A percentile compares a stretch with the other conserved stretches of the same genome.
These are phyloP conservation scores for Tieghemostelium lacteum DNA, from an alignment of 78 protist genomes.

Conservation along the genomic window DNA sequence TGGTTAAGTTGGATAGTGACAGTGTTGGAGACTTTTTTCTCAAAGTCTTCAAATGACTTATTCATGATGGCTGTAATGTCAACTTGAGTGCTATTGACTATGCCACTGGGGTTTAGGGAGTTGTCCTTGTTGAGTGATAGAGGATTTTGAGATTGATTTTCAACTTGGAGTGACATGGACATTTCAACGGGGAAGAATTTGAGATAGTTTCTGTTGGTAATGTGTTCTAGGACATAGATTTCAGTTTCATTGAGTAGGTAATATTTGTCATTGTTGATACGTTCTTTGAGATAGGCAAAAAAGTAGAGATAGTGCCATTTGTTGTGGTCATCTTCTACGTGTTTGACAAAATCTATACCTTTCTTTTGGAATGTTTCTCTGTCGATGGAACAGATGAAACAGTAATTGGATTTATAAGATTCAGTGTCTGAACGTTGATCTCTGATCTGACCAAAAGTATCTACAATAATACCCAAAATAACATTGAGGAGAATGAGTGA, in stretches of 20 bases:
- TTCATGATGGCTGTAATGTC: background rate
- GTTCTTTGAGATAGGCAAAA: slow-evolving; percentile 78
- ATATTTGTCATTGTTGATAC: slow-evolving; percentile 30
- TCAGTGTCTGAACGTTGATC: slow-evolving; percentile 53
- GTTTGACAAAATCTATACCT: slow-evolving; percentile 71
- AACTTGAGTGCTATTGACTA: too few species aligned
- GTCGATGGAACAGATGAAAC: slow-evolving; percentile 83
- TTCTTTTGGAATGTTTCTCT: slow-evolving; percentile 79
- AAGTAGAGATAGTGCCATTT: slow-evolving; percentile 82
- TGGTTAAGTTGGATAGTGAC: slow-evolving; percentile 25
- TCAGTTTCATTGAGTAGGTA: slow-evolving; percentile 47
- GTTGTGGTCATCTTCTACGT: slow-evolving; percentile 79
- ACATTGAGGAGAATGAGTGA: slow-evolving; percentile 54
- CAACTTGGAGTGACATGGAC: slow-evolving; percentile 36
- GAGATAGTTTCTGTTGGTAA: slow-evolving; percentile 24
- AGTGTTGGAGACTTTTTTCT: slow-evolving; percentile 7
- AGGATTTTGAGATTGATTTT: background rate
- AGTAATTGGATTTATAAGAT: slow-evolving; percentile 40
- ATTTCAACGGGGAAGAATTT: slow-evolving; percentile 53
- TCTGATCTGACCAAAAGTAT: slow-evolving; percentile 77
- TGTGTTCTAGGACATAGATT: slow-evolving; percentile 9
- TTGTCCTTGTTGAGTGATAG: background rate
- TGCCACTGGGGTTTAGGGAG: too few species aligned
- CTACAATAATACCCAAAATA: slow-evolving; percentile 80
- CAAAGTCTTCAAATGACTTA: slow-evolving; percentile 35